Conservation (phyloP, 441 rosid species). For the Macaranga tanarius region DNA sequence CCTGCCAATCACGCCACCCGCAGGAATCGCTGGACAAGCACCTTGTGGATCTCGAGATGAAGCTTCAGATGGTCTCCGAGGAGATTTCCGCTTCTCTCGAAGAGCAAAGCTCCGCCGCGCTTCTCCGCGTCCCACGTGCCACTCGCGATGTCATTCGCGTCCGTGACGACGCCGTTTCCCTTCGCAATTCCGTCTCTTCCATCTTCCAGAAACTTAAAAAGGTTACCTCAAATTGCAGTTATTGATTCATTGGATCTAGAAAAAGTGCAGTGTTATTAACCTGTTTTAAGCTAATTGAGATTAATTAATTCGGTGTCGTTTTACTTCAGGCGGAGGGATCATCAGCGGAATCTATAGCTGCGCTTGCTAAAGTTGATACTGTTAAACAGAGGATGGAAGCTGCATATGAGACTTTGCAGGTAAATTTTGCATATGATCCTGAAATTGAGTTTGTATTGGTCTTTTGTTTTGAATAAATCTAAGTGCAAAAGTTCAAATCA, state of each 20-base stretch:
- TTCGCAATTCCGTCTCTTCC: slow-evolving; percentile 73
- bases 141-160: slow-evolving; percentile 91
- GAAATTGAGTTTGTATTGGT: no score
- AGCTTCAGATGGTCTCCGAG: slow-evolving; percentile 97
- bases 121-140: slow-evolving; percentile 96
- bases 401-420: slow-evolving; percentile 92
- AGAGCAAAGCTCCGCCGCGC: slow-evolving; percentile 85
- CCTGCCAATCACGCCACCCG: slow-evolving; percentile 78
- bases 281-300: not conserved
- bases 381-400: slow-evolving; percentile 99
- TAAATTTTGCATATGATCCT: slow-evolving; percentile 15
- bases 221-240: slow-evolving; percentile 38
- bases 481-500: not conserved
- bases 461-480: no score
- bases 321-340: slow-evolving; percentile 83
- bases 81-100: slow-evolving; percentile 94
- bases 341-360: slow-evolving; percentile 86
- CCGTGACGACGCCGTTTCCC: slow-evolving; percentile 88
- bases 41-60: slow-evolving; percentile 96
- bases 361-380: slow-evolving; percentile 91
- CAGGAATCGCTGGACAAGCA: slow-evolving; percentile 88
- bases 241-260: slow-evolving; percentile 24
- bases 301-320: slow-evolving; percentile 2
- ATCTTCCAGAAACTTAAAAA: slow-evolving; percentile 92
- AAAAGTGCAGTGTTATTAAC: not conserved